Conservation (phyloP, 768 basidiomycete genomes). For the Glaciozyma antarctica region DNA sequence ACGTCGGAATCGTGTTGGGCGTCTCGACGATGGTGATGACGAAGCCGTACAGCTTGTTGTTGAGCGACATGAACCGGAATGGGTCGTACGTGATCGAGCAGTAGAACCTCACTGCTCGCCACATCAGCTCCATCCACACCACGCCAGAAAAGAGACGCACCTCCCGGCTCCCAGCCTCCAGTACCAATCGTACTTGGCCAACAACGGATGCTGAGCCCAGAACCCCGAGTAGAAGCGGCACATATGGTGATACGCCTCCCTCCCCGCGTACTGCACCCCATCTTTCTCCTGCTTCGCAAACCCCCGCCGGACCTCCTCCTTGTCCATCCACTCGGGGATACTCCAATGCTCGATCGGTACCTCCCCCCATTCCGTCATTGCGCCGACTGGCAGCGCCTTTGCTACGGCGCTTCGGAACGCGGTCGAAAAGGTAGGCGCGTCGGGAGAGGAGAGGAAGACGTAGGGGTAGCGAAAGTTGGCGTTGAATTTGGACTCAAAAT, state of each 20-base stretch:
- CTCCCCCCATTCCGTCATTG: conserved; percentile 9
- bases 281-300: conserved; percentile 9
- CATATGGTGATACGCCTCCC: conserved; percentile 30
- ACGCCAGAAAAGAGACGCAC: neutral
- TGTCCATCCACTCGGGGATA: conserved; percentile 17
- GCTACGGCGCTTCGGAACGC: conserved; percentile 4
- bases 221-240: conserved; percentile 20
- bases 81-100: conserved; percentile 27
- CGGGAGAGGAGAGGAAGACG: conserved; percentile 22
- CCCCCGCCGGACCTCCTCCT: conserved; percentile 4
- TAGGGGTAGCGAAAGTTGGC: conserved; percentile 24
- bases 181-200: conserved; percentile 18
- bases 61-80: conserved; percentile 18
- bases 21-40: conserved; percentile 24
- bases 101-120: conserved; percentile 14
- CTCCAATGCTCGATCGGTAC: conserved; percentile 14
- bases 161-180: conserved; percentile 22
- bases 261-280: conserved; percentile 25
- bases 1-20: conserved; percentile 17
- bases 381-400: neutral
- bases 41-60: conserved; percentile 24
- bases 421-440: neutral
- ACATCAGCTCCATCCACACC: neutral
- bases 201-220: conserved; percentile 7
- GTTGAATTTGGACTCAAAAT: conserved; percentile 31